Evolutionary conservation across 352 stramenopile genomes (phyloP), one percentile per base, ranked within the genome.

Genomic region (Phytopythium boreale): DNA sequence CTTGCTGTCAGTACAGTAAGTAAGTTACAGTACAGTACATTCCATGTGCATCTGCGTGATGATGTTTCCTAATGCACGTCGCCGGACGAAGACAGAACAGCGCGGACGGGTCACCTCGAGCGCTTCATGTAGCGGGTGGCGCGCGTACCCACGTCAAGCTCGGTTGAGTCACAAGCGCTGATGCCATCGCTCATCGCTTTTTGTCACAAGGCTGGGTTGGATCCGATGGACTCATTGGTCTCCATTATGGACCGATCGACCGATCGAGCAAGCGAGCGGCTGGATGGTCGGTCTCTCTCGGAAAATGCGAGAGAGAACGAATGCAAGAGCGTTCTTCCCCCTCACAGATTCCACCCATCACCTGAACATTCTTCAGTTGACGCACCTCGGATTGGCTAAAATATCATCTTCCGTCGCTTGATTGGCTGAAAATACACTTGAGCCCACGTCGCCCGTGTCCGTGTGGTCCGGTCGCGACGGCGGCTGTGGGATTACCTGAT

Each of bases 401-500:
- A 57, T 14, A 9, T 4, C 5, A 8, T 24, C 26, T 20, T 47
- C 12, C 41, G 4, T 20, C 37, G 11, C n/a, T 0, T 24, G 0
- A 50, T 50, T 50, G 43, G 43, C 20, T 11, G 12, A 56, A 36
- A 56, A 11, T 5, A 5, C 0, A 9, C 26, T 3, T 8, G 24
- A 31, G 17, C 24, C 29, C 49, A 22, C 26, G 27, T 34, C 29
- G 29, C 29, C 29, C 29, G 7, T 34, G 29, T 34, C 27, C 20
- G 20, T 26, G 51, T 37, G 27, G 51, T 57, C 51, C 24, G 51
- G n/a, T 57, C 51, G 51, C 27, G 51, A 36, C 27, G 29, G 27
- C 51, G 27, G n/a, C 15, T 12, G 50, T 56, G 50, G 50, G 50
- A 56, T 56, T 57, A 24, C 14, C 24, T 37, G 51, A 57, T 34